Base-by-base conservation (phyloP, 495 filamentous ascomycete species). In the Podospora bellae-mahoneyi region DNA sequence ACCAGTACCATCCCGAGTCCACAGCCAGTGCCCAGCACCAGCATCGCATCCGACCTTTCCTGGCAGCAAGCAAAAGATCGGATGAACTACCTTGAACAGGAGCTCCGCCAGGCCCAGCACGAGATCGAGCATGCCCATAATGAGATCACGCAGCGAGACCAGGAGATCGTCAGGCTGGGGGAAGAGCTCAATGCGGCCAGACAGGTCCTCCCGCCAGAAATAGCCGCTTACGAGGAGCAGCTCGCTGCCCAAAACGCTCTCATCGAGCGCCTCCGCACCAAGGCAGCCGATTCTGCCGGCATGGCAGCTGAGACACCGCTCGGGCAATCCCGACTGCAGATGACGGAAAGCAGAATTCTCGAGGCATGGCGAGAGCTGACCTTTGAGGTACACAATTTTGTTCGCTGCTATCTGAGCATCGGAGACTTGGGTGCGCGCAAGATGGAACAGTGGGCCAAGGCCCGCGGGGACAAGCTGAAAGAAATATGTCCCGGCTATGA, bases 381-480 rank as follows among this genome's bases (percentile, higher is more conserved):
- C 27, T 61, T 28, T 30, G 30, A 32, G 23, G 26, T 61, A 0
- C 59, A 32, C 59, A 61, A 61, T 26, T 61, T 61, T 61, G 59
- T 32, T 18, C n/a, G 9, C 10, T 61, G 59, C 16, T 61, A 61
- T 26, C 27, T 61, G 59, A 61, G 39, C 39, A 13, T 48, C 39
- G 13, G 10, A 15, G 59, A 32, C 59, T 20, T 59, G 56, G 26
- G 56, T 18, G 15, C 26, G 23, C 26, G 26, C 10, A 61, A 61
- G 59, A 13, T 61, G 23, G 30, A 61, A 18, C 26, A 18, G 6
- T 61, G 59, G 59, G 27, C 26, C 26, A 18, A 61, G 23, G 27
- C 26, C 23, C 26, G 30, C 4, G 59, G n/a, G 59, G 59, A 23
- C 59, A 61, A 30, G 4, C 59, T 61, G 16, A 15, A 61, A 30